Base-by-base conservation (phyloP, 2,329 filamentous ascomycete genomes). In the Leptographium wingfieldii region DNA sequence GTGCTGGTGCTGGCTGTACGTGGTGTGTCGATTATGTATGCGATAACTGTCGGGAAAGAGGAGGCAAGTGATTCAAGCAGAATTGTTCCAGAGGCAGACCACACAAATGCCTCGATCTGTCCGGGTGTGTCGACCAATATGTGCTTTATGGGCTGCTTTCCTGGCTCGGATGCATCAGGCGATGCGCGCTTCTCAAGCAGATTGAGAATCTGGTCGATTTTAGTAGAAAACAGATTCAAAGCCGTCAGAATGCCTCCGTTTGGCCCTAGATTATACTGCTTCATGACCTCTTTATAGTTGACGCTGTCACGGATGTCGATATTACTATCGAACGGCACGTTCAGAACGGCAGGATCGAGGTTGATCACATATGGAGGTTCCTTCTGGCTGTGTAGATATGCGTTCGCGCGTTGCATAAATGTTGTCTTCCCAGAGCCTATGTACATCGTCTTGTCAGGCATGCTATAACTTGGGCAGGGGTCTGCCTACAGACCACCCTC, bases 221-320 rank as follows among this genome's bases (percentile, higher is more conserved):
- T 99, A 60, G 95, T 99, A 51, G 92, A 90, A 72, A 99, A 99
- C 31, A 99, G 82, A 72, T 99, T 99, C 56, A 99, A 77, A 12
- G 89, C 94, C 2, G 95, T 99, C 66, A 99, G 77, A 69, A 99
- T 99, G 55, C 92, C 95, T 58, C 94, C 94, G 76, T 99, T 99
- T 10, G 94, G 94, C 0, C 94, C 94, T 0, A 99, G 82, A 70
- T 96, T 96, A 74, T 96, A 97, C 75, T 97, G 92, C 75, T 92
- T 95, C 95, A 99, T 99, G 65, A 99, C 94, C 74, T 99, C 92
- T 72, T 96, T 94, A 79, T 99, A 99, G 80, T 99, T 96, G 72
- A 99, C 92, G 31, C 89, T 94, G 74, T 99, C 94, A 68, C 95
- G 90, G 67, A 99, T 99, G 74, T 99, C 94, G 74, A 99, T 97